Percentiles rank a stretch among this genome's conserved stretches.
These are phyloP conservation scores for Exophiala sp. DNA, from an alignment of 2,329 filamentous ascomycete species.

Conservation along the genomic window DNA sequence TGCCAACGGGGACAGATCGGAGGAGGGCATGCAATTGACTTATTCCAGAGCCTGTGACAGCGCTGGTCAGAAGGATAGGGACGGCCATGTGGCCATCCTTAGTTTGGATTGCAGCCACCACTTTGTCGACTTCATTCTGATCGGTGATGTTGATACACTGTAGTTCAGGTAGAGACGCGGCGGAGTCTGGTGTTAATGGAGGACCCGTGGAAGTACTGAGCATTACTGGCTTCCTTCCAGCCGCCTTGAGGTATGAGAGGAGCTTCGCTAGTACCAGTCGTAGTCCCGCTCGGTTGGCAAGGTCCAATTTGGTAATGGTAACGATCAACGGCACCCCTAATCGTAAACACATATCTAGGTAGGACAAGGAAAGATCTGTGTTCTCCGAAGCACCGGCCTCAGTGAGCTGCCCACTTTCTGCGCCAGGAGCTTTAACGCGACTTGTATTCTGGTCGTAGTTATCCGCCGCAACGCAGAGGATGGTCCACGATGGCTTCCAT, in stretches of 20 bases:
- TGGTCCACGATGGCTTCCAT: conserved; percentile 90
- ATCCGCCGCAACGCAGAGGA: conserved; percentile 81
- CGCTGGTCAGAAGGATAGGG: conserved; percentile 81
- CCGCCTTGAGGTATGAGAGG: conserved; percentile 69
- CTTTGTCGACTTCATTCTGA: conserved; percentile 51
- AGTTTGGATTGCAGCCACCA: conserved; percentile 42
- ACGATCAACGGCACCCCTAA: conserved; percentile 71
- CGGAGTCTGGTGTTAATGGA: conserved; percentile 33
- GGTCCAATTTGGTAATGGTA: conserved; percentile 83
- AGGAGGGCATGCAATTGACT: conserved; percentile 76
- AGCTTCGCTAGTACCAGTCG: conserved; percentile 66
- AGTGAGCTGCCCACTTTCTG: conserved; percentile 49
- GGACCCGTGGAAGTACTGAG: conserved; percentile 39
- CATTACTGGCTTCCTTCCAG: conserved; percentile 67
- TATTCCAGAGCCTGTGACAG: conserved; percentile 77
- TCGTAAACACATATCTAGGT: conserved; percentile 79
- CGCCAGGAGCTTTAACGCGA: conserved; percentile 35
- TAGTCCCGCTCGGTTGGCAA: conserved; percentile 68
- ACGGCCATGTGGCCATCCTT: conserved; percentile 50
- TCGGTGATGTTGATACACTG: conserved; percentile 54
- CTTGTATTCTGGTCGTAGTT: conserved; percentile 48
- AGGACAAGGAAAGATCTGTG: conserved; percentile 67
- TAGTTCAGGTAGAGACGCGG: conserved; percentile 49
- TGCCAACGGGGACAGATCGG: conserved; percentile 55
- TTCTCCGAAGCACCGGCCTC: conserved; percentile 3